Conservation (phyloP, 202 grass and related monocot genomes). For the Zoysia matrella region DNA sequence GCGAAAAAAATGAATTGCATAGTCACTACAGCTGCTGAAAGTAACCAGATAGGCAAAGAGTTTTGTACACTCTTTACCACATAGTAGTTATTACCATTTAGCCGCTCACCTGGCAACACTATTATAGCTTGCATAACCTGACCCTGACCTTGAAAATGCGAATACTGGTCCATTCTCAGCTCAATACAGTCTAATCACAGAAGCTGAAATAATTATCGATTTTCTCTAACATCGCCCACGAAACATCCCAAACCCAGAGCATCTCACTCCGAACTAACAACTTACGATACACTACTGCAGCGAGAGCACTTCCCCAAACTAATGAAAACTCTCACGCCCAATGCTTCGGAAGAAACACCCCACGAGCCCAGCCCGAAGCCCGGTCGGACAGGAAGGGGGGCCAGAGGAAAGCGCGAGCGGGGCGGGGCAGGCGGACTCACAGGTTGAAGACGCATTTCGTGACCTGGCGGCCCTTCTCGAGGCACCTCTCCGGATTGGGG, state of each 20-base stretch:
- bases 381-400: constrained; percentile 12
- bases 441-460: constrained; percentile 86
- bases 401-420: background rate
- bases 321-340: constrained; percentile 13
- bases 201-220: constrained; percentile 1
- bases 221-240: constrained; percentile 11
- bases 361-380: constrained; percentile 6
- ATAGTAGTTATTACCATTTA: too few relatives aligned
- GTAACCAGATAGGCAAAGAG: too few relatives aligned
- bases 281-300: background rate
- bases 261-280: background rate
- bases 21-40: too few relatives aligned
- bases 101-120: too few relatives aligned
- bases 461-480: constrained; percentile 92
- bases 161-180: too few relatives aligned
- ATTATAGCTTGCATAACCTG: too few relatives aligned
- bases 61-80: too few relatives aligned
- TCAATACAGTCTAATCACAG: background rate
- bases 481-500: constrained; percentile 89
- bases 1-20: too few relatives aligned
- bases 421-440: constrained; percentile 50
- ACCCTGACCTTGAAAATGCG: too few relatives aligned
- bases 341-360: constrained; percentile 27
- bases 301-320: background rate
- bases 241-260: constrained; percentile 14